Base-by-base conservation (phyloP, 129 eudicot species). In the Flaveria bidentis region DNA sequence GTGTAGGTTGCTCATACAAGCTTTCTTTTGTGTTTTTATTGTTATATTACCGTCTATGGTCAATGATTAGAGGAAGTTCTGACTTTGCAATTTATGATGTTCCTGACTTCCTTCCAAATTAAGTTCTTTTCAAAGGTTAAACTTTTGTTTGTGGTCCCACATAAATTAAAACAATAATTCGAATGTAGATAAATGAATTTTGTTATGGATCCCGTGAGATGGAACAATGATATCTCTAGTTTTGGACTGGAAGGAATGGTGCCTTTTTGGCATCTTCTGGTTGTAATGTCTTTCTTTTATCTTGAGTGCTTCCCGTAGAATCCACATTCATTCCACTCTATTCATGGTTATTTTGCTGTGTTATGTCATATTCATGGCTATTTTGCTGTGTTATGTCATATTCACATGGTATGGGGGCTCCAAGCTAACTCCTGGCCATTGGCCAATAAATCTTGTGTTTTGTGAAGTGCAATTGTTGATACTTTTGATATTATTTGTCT, bases 141-240 rank as follows among this genome's bases (percentile, higher is more conserved):
- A 70, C 9, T 15, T 63, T 61, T 61, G 49, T 72, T 53, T 11
- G 30, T 72, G 36, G 33, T 33, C 16, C 49, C 17, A 9, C 62
- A n/a, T 51, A 26, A 71, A 16, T 51, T 51, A 53, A 33, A 50
- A 63, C 3, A 52, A 8, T 72, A 72, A 28, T 33, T 52, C 18
- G 66, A 53, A 72, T 72, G 51, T 30, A 71, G 7, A 28, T 71
- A 51, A 26, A 9, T 25, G 16, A 16, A 26, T 30, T 17, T 28
- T 0, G 30, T 28, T 51, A 9, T 11, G 75, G 46, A 63, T 53
- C 50, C 26, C 10, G 13, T 71, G 76, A 72, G 18, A 72, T 72
- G 65, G 76, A 36, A 41, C 12, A 33, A 30, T 52, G 66, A 72
- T 41, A 50, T 50, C 16, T 33, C 76, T 53, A 53, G 76, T 52